Evolutionary conservation across 495 filamentous ascomycete species (phyloP), one percentile per base, ranked within the genome.

Genomic region (Peziza echinospora): DNA sequence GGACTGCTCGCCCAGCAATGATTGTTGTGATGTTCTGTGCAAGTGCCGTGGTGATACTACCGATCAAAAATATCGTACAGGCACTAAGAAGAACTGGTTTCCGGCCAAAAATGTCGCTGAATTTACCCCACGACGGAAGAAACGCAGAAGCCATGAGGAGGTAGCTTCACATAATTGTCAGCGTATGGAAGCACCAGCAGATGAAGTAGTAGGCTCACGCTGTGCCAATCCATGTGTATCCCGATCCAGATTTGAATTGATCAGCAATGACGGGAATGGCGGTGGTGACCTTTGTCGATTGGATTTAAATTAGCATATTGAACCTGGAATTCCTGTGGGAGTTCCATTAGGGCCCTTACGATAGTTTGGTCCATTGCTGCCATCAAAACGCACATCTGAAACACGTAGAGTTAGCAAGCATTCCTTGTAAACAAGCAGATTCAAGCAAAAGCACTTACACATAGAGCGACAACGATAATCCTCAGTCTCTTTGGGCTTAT

Each of bases 61-160:
- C 82, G 8, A 84, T 59, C 52, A 87, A 74, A 65, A 93, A 93
- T 21, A 82, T 59, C 21, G 67, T 62, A 34, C 78, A 82, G 26
- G 82, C 80, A 1, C 77, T 45, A 8, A 93, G 63, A 41, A 92
- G 65, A 44, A 89, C 77, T 2, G 71, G 74, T 56, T 91, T 93
- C 21, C 84, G 72, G 0, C 84, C 84, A 69, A 76, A 91, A 47
- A 93, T 87, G 55, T 92, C 84, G 24, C 61, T 64, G 26, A 65
- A 58, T 53, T 66, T 67, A 24, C 62, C 61, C 63, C 65, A 69
- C 39, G 64, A 62, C 4, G 65, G 65, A 4, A 60, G 48, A 34
- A 63, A 58, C 26, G 64, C 64, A 34, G 64, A 62, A 43, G 58
- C 63, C 21, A 63, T 58, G 1, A 69, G 59, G 9, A 69, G 49